These are phyloP conservation scores for Echinosphaeria canescens DNA, from an alignment of 2,329 filamentous ascomycete species.

Conservation along the genomic window DNA sequence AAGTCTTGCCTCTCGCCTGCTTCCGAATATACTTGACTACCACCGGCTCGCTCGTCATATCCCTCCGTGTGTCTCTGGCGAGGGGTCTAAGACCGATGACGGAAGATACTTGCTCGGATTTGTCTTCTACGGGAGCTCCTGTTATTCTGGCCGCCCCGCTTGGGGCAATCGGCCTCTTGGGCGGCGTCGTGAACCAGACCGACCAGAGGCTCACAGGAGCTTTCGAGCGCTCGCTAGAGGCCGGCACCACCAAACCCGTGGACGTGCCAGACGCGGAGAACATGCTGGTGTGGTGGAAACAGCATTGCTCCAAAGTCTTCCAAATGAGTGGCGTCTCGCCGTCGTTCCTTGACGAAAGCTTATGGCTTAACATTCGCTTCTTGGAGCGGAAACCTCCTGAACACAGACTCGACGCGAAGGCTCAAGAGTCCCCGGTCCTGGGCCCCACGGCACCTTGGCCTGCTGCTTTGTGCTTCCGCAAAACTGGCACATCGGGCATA, in stretches of 20 bases:
- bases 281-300: slow-evolving; percentile 22
- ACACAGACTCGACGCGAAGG: slow-evolving; percentile 17
- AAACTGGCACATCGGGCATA: slow-evolving; percentile 9
- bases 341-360: slow-evolving; percentile 17
- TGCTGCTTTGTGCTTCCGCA: slow-evolving; percentile 11
- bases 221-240: slow-evolving; percentile 26
- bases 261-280: too few relatives aligned
- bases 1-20: slow-evolving; percentile 20
- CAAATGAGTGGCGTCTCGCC: slow-evolving; percentile 25
- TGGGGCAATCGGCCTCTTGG: slow-evolving; percentile 22
- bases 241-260: too few relatives aligned
- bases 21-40: slow-evolving; percentile 32
- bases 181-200: slow-evolving; percentile 12
- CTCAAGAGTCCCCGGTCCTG: slow-evolving; percentile 12
- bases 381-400: slow-evolving; percentile 20
- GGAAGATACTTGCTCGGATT: slow-evolving; percentile 16
- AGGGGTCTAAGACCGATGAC: slow-evolving; percentile 23
- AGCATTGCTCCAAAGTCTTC: slow-evolving; percentile 25
- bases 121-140: slow-evolving; percentile 19
- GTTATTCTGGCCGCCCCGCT: slow-evolving; percentile 32
- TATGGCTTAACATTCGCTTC: slow-evolving; percentile 29
- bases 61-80: slow-evolving; percentile 22
- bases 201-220: slow-evolving; percentile 13
- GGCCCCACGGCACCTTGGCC: slow-evolving; percentile 28
- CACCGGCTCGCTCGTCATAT: slow-evolving; percentile 27